phyloP scores from a whole-genome alignment of 2,329 filamentous ascomycete genomes.

The Aspergillus latus region DNA sequence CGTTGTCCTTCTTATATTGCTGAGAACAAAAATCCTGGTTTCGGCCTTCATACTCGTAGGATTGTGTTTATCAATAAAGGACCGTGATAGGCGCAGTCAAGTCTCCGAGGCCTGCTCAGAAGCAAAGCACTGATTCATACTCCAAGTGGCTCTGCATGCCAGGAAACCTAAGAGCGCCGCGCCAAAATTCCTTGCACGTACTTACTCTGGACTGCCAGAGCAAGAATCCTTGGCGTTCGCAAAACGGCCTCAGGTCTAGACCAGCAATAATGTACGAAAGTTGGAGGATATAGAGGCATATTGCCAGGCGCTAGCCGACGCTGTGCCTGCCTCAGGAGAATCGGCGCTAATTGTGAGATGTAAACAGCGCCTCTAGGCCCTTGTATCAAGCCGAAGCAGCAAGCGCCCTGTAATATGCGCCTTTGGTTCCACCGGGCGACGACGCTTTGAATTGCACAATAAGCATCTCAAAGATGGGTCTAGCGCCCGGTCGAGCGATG shows the following conservation, averaged over 20 bases:
- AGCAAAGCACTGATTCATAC: conserved; percentile 3
- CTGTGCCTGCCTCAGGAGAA: not conserved
- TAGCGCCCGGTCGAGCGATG: not conserved
- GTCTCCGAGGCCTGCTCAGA: not conserved
- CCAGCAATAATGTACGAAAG: not conserved
- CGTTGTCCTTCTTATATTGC: not conserved
- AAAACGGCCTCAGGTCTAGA: not conserved
- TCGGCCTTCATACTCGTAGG: not conserved
- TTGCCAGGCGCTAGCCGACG: not conserved
- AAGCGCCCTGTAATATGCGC: not conserved
- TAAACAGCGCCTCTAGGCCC: not conserved
- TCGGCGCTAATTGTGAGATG: not conserved
- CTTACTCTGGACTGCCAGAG: not conserved
- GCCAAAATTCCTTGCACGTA: not conserved
- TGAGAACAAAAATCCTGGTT: not conserved
- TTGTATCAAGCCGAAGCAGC: not conserved
- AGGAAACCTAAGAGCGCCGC: not conserved
- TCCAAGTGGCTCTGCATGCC: conserved; percentile 4
- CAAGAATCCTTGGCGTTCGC: not conserved
- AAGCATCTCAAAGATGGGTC: not conserved
- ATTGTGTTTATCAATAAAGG: not conserved
- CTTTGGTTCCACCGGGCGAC: not conserved
- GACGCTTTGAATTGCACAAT: not conserved
- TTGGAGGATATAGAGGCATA: not conserved
- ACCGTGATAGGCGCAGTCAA: conserved; percentile 1